Conservation (phyloP, 78 protist species). For the Dictyostelium capitatum region DNA sequence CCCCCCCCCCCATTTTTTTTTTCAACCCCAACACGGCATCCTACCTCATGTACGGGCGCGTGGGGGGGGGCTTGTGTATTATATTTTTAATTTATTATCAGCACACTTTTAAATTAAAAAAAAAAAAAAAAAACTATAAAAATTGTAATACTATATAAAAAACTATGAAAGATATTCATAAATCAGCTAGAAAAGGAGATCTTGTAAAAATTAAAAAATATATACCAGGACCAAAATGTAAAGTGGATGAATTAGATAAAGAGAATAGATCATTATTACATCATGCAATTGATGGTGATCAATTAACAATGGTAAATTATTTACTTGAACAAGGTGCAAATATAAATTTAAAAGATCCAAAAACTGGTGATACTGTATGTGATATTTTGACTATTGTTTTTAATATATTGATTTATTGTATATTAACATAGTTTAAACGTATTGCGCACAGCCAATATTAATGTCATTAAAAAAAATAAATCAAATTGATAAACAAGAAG, state of each 20-base stretch:
- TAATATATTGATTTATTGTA: too few relatives aligned
- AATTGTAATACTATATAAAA: too few relatives aligned
- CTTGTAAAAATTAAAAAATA: conserved; percentile 31
- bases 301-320: conserved; percentile 3
- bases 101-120: not conserved
- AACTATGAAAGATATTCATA: conserved; percentile 51
- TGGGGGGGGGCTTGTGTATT: too few relatives aligned
- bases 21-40: too few relatives aligned
- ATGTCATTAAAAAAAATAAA: conserved; percentile 25
- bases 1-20: too few relatives aligned
- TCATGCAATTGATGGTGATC: conserved; percentile 65
- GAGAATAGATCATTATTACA: conserved; percentile 46
- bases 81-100: too few relatives aligned
- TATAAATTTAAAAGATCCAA: conserved; percentile 46
- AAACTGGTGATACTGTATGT: conserved; percentile 43
- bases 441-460: conserved; percentile 52
- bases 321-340: conserved; percentile 53
- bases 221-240: not conserved
- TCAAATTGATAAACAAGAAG: conserved; percentile 55
- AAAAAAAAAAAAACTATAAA: not conserved
- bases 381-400: not conserved
- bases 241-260: conserved; percentile 49
- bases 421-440: too few relatives aligned
- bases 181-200: conserved; percentile 61
- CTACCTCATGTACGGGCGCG: too few relatives aligned